Conservation (phyloP, 2,329 filamentous ascomycete species). For the Ilyonectria robusta region DNA sequence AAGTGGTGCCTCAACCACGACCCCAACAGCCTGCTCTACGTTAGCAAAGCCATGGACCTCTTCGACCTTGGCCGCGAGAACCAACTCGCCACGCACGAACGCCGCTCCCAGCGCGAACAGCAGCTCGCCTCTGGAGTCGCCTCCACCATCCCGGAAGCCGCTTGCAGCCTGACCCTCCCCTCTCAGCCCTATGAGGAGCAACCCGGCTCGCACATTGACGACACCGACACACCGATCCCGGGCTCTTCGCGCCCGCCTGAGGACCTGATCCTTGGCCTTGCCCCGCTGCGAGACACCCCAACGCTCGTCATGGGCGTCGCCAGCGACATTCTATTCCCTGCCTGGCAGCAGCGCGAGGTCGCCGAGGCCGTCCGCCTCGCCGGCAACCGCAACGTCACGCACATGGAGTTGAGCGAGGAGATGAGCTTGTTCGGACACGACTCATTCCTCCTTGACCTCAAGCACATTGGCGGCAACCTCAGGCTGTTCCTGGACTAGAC, state of each 20-base stretch:
- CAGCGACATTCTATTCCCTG: conserved; percentile 96
- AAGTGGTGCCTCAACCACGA: conserved; percentile 99
- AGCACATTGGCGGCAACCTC: conserved; percentile 90
- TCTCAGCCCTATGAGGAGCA: conserved; percentile 90
- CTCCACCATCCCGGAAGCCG: conserved; percentile 57
- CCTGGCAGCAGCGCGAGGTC: conserved; percentile 97
- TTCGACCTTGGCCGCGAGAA: conserved; percentile 88
- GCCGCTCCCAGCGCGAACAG: conserved; percentile 73
- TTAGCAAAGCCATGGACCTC: conserved; percentile 98
- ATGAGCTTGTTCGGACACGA: conserved; percentile 96
- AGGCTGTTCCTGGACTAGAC: conserved; percentile 79
- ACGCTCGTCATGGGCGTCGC: conserved; percentile 93
- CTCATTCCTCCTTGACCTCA: conserved; percentile 92
- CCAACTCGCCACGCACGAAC: conserved; percentile 73
- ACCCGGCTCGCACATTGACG: conserved; percentile 60
- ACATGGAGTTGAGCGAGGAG: conserved; percentile 94
- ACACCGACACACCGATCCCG: conserved; percentile 39
- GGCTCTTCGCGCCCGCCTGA: conserved; percentile 73
- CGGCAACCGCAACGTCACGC: conserved; percentile 86
- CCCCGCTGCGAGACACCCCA: conserved; percentile 80
- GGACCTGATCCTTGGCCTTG: conserved; percentile 84
- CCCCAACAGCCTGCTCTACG: conserved; percentile 93
- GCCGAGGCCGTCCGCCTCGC: conserved; percentile 83
- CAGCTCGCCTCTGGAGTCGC: conserved; percentile 70
- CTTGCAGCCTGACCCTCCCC: conserved; percentile 86